Base-by-base conservation (phyloP, 2,329 filamentous ascomycete genomes). In the Cytospora leucostoma region DNA sequence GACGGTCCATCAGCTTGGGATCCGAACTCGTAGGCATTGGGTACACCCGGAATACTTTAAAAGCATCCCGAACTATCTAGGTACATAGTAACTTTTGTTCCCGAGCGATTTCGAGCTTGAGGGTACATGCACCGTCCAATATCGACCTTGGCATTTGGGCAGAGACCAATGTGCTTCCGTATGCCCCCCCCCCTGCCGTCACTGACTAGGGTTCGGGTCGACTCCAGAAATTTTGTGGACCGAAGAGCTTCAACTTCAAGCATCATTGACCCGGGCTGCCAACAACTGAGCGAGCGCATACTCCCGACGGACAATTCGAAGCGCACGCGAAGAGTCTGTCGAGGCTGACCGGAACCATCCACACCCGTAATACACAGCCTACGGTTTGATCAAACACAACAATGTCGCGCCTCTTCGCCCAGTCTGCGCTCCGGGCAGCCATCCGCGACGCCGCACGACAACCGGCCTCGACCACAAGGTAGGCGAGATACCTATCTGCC, bases 371-470 rank as follows among this genome's bases (percentile, higher is more conserved):
- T 19, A 8, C n/a, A 21, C 11, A 47, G 7, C 3, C 44, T 8
- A 21, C n/a, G 17, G 7, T 12, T 21, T 7, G 5, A 12, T 21
- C 44, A 47, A 12, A n/a, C 21, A 63, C 40, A 50, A 52, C 49
- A 13, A 65, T 61, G 62, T 62, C 56, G 51, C 63, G 62, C 56
- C 59, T 61, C 56, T 56, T 58, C 21, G 62, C 65, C 37, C 62
- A 52, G 59, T 56, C 65, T 4, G 61, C 64, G 34, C 55, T 66
- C 59, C 62, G 62, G 51, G 47, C 65, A 17, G 62, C 56, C 56
- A 19, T 62, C 62, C 62, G 62, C 49, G 64, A 64, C 38, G 53
- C 55, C 50, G 49, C 64, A 38, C 53, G 56, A 44, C 61, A 64
- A 37, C 61, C 50, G 4, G 34, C 57, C 50, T 37, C 56, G 27